These are phyloP conservation scores for Umbilicus rupestris DNA, from an alignment of 164 flowering plant genomes.

Conservation along the genomic window DNA sequence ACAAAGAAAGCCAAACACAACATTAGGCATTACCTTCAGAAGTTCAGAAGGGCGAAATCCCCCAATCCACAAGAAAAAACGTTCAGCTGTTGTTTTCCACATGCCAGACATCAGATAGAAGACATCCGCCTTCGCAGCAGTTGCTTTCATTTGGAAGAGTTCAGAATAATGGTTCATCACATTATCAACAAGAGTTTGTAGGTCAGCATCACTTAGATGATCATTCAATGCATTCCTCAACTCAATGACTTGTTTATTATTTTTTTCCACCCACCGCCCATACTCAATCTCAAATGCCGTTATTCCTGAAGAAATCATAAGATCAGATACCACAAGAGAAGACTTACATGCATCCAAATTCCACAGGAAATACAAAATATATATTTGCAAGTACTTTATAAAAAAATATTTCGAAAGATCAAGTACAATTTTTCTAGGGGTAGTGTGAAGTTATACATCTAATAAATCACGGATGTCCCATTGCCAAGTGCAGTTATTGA, in stretches of 20 bases:
- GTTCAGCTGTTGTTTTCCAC: slow-evolving; percentile 84
- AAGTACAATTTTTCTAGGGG: no score
- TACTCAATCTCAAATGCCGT: slow-evolving; percentile 72
- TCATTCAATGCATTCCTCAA: slow-evolving; percentile 56
- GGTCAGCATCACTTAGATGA: slow-evolving; percentile 43
- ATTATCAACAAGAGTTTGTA: slow-evolving; percentile 49
- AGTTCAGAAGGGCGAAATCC: slow-evolving; percentile 96
- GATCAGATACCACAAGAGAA: background rate
- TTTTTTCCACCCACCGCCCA: slow-evolving; percentile 79
- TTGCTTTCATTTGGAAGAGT: slow-evolving; percentile 69
- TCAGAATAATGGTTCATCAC: slow-evolving; percentile 64
- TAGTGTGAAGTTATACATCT: no score
- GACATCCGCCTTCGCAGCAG: slow-evolving; percentile 74
- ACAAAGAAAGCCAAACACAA: background rate
- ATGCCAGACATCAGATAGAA: slow-evolving; percentile 82
- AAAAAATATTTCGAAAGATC: no score
- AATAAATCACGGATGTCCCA: no score
- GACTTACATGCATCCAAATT: background rate
- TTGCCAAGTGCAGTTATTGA: no score
- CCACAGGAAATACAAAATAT: no score
- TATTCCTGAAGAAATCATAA: slow-evolving; percentile 40
- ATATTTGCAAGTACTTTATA: no score
- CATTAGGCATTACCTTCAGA: slow-evolving; percentile 49
- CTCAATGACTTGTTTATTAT: slow-evolving; percentile 45
- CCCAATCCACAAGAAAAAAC: slow-evolving; percentile 90